Evolutionary conservation across 495 filamentous ascomycete species (phyloP).

Genomic region (Trichoderma gamsii): DNA sequence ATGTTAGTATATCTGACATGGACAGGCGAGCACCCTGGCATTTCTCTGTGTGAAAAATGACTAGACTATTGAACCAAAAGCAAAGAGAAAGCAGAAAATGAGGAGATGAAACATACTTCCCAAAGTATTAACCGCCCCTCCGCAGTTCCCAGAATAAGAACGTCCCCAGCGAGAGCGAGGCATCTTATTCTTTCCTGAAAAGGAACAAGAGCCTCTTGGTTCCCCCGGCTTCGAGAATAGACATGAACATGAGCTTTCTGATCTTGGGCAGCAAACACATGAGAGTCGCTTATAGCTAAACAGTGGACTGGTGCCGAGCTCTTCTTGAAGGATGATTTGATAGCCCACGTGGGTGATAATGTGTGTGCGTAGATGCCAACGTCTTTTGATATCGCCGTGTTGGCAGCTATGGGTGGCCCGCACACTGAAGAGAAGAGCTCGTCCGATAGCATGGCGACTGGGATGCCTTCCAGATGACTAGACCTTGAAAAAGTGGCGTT

Average conservation of each 20-base stretch:
- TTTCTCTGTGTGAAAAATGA: not conserved
- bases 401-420: slow-evolving; percentile 56
- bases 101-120: slow-evolving; percentile 59
- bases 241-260: slow-evolving; percentile 91
- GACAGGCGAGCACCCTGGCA: not conserved
- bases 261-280: slow-evolving; percentile 84
- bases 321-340: slow-evolving; percentile 83
- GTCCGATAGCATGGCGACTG: slow-evolving; percentile 66
- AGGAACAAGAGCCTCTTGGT: slow-evolving; percentile 77
- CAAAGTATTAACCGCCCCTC: slow-evolving; percentile 83
- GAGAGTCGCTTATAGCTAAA: slow-evolving; percentile 71
- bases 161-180: slow-evolving; percentile 55
- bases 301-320: slow-evolving; percentile 73
- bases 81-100: not conserved
- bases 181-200: slow-evolving; percentile 81
- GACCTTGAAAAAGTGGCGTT: not conserved
- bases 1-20: not conserved
- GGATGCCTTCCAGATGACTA: not conserved
- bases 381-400: slow-evolving; percentile 63
- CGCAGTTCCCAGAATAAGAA: slow-evolving; percentile 78
- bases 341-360: slow-evolving; percentile 63
- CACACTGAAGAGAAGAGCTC: slow-evolving; percentile 70
- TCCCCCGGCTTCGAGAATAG: slow-evolving; percentile 74
- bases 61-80: not conserved
- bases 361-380: slow-evolving; percentile 80